Evolutionary conservation across 2,329 filamentous ascomycete species (phyloP), one percentile per base, ranked within the genome.

Genomic region (Ramularia collo-cygni): DNA sequence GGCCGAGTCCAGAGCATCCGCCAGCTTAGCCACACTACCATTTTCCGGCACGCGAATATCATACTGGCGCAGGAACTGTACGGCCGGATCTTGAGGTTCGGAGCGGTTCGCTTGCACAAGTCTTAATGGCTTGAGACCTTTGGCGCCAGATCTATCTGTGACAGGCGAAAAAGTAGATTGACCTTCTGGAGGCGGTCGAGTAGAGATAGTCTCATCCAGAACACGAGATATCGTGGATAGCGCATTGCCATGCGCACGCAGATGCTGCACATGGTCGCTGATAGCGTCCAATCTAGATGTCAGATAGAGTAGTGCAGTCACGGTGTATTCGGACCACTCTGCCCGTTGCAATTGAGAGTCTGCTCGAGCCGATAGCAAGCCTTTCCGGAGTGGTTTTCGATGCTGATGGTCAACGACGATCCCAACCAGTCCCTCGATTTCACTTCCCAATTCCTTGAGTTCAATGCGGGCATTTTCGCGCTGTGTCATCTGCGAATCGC

Each of bases 371-470:
- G 61, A 54, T 15, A 62, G 50, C 38, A 65, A 59, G 16, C 56
- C 53, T 8, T 63, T 58, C 4, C 76, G 61, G 1, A 81, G 76
- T 0, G 81, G 81, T 43, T 77, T 72, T 4, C 82, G 67, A 49
- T 80, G 73, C 54, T 83, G 77, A 51, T 82, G 75, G 48, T 85
- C 79, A 1, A 80, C 70, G 0, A 81, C 77, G 76, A 86, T 85
- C 46, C 83, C 76, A 5, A 80, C 75, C 2, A 86, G 77, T 0
- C 81, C 76, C 0, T 81, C 64, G 28, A 86, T 79, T 55, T 86
- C 83, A 0, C 78, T 67, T 50, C 83, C 81, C 3, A 86, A 65
- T 4, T 79, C 83, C 48, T 84, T 79, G 1, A 86, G 66, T 53
- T 85, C 82, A 21, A 75, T 72, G 51, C 80, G 74, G 62, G 64